phyloP scores from a whole-genome alignment of 495 filamentous ascomycete species.

The Talaromyces adpressus region DNA sequence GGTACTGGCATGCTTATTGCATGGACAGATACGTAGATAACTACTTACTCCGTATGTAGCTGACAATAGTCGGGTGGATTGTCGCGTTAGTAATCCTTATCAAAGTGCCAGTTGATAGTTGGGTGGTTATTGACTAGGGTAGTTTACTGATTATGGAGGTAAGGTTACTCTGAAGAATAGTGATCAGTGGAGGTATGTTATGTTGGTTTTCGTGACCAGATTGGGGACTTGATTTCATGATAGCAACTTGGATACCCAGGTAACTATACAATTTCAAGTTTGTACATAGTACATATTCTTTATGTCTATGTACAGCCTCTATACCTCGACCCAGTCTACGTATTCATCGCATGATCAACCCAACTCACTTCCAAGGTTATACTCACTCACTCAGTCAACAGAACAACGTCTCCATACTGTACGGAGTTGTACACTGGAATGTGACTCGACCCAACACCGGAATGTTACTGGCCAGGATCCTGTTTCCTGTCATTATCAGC shows the following conservation, averaged over 20 bases:
- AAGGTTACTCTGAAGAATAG: not conserved
- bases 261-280: no score
- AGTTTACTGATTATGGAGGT: not conserved
- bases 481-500: not conserved
- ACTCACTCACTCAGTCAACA: no score
- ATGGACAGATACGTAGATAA: not conserved
- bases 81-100: not conserved
- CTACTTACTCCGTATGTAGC: not conserved
- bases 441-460: not conserved
- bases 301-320: not conserved
- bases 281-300: no score
- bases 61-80: not conserved
- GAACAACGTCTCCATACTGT: no score
- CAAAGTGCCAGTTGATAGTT: not conserved
- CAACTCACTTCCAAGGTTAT: not conserved
- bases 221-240: no score
- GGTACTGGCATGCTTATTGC: not conserved
- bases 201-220: not conserved
- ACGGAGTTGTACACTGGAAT: not conserved
- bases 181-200: not conserved
- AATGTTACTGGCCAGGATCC: not conserved
- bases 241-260: no score
- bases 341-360: not conserved
- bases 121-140: not conserved
- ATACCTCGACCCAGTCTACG: no score